phyloP scores from a whole-genome alignment of 2,329 filamentous ascomycete species.

The Botrytis sinoallii region DNA sequence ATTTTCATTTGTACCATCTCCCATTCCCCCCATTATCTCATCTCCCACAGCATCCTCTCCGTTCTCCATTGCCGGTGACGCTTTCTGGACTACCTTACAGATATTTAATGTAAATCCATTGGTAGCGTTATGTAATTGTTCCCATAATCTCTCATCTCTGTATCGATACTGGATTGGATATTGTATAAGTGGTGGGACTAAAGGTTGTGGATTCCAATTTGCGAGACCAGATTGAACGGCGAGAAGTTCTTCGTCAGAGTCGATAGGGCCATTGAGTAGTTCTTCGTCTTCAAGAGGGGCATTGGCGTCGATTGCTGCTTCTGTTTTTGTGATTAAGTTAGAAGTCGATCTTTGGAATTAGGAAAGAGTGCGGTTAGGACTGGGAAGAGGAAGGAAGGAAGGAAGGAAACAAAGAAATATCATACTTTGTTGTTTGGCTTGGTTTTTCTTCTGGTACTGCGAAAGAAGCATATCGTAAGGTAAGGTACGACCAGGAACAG shows the following conservation, averaged over 20 bases:
- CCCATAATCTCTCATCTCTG: conserved; percentile 59
- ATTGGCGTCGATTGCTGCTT: conserved; percentile 92
- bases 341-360: neutral
- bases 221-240: conserved; percentile 79
- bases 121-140: conserved; percentile 64
- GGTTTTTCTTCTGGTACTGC: conserved; percentile 95
- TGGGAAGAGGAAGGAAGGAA: conserved; percentile 22
- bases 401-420: conserved; percentile 29
- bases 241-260: conserved; percentile 92
- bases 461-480: conserved; percentile 91
- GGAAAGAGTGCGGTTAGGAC: neutral
- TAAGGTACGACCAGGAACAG: conserved; percentile 79
- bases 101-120: conserved; percentile 65
- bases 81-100: conserved; percentile 55
- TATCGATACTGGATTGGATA: conserved; percentile 62
- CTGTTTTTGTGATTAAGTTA: conserved; percentile 44
- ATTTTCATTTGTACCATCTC: neutral
- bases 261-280: conserved; percentile 73
- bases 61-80: conserved; percentile 42
- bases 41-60: neutral
- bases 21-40: conserved; percentile 8
- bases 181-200: conserved; percentile 64
- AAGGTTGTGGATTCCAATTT: conserved; percentile 73
- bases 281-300: conserved; percentile 84
- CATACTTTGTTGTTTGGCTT: conserved; percentile 94